Base-by-base conservation (phyloP, 345 rosid genomes). In the Carallia pectinifolia region DNA sequence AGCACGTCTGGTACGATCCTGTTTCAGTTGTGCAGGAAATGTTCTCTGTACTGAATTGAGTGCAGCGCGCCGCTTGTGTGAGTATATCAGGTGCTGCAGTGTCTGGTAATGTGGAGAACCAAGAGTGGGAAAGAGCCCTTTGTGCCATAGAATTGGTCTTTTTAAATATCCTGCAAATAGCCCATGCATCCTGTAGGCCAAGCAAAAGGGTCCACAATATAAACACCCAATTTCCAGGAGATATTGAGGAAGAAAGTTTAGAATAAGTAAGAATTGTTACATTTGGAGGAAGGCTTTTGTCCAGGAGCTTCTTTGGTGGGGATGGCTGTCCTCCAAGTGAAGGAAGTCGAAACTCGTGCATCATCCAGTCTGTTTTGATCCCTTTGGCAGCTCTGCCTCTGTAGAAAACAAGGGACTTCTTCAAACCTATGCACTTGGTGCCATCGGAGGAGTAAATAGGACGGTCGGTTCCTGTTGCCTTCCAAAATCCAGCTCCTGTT, bases 281-380 rank as follows among this genome's bases (percentile, higher is more conserved):
- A 68, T 77, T 85, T 17, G 90, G 77, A 66, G 96, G 92, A 39
- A 90, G 71, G 80, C 73, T 83, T 81, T 80, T 91, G 70, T 87
- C 88, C 4, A 82, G 76, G 73, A 81, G 50, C 79, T 84, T 86
- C 78, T 82, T 89, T 0, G 85, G 77, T 2, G 83, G 86, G 7
- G 80, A 71, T 13, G 91, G 81, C 56, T 85, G 23, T 23, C 23
- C 90, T 1, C 79, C 53, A 8, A 85, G 66, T 44, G 98, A 84
- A 72, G 98, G 98, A 40, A 94, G 85, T 15, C 96, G 91, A 65
- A 91, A 94, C 64, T 94, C 98, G n/a, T 94, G 98, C 98, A 94
- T 94, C 98, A 94, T 94, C 99, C 97, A 94, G 68, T 94, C 99
- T 3, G 97, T 94, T 80, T 94, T 94, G 30, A 85, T 67, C 75